Evolutionary conservation across 768 basidiomycete species (phyloP), one percentile per base, ranked within the genome.

Genomic region (Hortiboletus campestris): DNA sequence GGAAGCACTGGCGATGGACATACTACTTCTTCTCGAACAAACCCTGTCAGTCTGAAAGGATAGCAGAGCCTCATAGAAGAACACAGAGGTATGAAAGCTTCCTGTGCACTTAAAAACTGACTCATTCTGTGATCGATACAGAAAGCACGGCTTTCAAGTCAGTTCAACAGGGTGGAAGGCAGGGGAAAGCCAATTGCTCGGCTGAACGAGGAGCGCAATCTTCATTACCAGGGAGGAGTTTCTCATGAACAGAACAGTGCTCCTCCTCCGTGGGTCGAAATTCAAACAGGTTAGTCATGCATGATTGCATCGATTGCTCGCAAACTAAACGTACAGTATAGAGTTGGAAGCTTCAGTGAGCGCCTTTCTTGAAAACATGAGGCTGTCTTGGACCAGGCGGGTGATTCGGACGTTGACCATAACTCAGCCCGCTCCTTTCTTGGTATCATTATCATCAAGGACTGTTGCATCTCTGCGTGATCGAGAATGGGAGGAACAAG

Each of bases 201-300:
- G 38, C 67, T 74, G 46, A 68, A 62, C 2, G 80, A 81, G 25
- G 81, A 83, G 56, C 66, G 70, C n/a, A 85, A 85, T 62, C 84
- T 84, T 82, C 70, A 86, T 94, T 56, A 80, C 80, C 8, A 78
- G 87, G 9, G 88, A 89, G 61, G 91, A 93, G 65, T 89, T 86
- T 62, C 74, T 94, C 46, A 85, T 94, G 86, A 94, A 93, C 61
- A 83, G 91, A 13, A 91, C 92, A 55, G 25, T n/a, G 88, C 87
- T 7, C 81, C 84, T 4, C 92, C 91, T 31, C 87, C 89, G 4
- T 94, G 92, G 91, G 85, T 94, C 1, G 91, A 94, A 71, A 63
- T 91, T 34, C 91, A 92, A 69, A 75, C 77, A 53, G 87, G 86
- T 84, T 58, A 44, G 80, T 40, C n/a, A 25, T 68, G 20, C 10